Evolutionary conservation across 2,329 filamentous ascomycete genomes (phyloP), one percentile per base, ranked within the genome.

Genomic region (Diplodia mutila): DNA sequence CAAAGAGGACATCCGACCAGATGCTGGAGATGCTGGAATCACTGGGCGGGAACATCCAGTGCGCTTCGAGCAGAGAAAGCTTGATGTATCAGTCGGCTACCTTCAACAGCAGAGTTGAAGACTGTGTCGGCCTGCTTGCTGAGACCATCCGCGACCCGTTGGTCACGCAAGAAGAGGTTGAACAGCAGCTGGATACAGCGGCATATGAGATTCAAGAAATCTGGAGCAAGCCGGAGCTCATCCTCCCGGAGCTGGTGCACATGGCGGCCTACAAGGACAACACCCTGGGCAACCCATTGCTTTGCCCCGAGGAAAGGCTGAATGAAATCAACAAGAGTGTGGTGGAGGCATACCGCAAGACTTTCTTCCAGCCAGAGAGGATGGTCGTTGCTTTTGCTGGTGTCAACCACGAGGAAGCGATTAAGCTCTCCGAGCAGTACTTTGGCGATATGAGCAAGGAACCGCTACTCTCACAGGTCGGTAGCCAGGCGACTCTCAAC

Each of bases 1-100:
- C 86, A 39, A 83, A 84, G 42, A 89, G 89, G 69, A 87, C 87
- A 0, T 88, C 89, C 67, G 94, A 97, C 79, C 85, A 93, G 72
- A 95, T 98, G 89, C 84, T 97, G 23, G 93, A 97, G 79, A 85
- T 89, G 39, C 86, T 97, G 39, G 95, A 98, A 80, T 90, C 89
- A 0, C 84, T 99, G 3, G 95, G 95, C 42, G 95, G 95, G 37
- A 97, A 97, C 78, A 94, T 99, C 69, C 94, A 98, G 81, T 99
- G 95, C 81, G 94, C 94, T 12, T 97, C 94, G 1, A 97, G 93
- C 1, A 87, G 95, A 71, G 95, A 99, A 81, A 93, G 93, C 67
- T 87, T 99, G 81, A 99, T 99, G 95, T 99, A 99, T 83, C 95
- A 99, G 80, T 92, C 93, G 1, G 95, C 95, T 29, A 97, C 94